Conservation (phyloP, 2,329 filamentous ascomycete species). For the Rhinocladiella similis region DNA sequence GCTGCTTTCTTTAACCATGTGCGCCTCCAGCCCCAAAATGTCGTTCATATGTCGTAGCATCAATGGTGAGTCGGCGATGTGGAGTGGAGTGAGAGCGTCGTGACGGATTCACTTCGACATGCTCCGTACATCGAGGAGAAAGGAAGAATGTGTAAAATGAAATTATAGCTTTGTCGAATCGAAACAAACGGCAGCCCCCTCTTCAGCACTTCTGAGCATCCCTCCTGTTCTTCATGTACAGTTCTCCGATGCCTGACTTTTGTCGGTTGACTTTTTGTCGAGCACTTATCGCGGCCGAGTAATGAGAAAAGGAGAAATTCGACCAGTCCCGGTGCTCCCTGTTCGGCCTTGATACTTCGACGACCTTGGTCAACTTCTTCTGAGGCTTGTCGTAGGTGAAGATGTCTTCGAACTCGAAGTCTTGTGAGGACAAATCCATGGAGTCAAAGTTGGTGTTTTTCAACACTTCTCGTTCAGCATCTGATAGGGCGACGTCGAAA, state of each 20-base stretch:
- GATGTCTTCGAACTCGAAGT: slow-evolving; percentile 32
- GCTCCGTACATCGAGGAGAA: too few species aligned
- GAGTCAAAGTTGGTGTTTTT: slow-evolving; percentile 27
- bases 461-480: slow-evolving; percentile 23
- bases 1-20: too few species aligned
- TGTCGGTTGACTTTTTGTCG: slow-evolving; percentile 23
- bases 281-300: slow-evolving; percentile 19
- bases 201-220: slow-evolving; percentile 9
- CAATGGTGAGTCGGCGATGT: too few species aligned
- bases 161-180: neutral
- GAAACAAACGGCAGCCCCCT: neutral
- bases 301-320: slow-evolving; percentile 28
- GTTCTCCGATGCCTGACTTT: slow-evolving; percentile 18
- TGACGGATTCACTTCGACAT: too few species aligned
- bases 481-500: slow-evolving; percentile 27
- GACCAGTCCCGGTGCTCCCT: slow-evolving; percentile 27
- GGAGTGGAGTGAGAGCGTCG: too few species aligned
- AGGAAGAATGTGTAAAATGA: too few species aligned
- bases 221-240: slow-evolving; percentile 25
- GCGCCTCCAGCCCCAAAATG: neutral
- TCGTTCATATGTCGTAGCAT: neutral
- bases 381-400: slow-evolving; percentile 32
- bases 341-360: slow-evolving; percentile 28
- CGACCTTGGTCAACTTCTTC: slow-evolving; percentile 25
- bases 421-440: slow-evolving; percentile 28